Evolutionary conservation across 345 rosid genomes (phyloP).

Genomic region (Barbarea vulgaris): DNA sequence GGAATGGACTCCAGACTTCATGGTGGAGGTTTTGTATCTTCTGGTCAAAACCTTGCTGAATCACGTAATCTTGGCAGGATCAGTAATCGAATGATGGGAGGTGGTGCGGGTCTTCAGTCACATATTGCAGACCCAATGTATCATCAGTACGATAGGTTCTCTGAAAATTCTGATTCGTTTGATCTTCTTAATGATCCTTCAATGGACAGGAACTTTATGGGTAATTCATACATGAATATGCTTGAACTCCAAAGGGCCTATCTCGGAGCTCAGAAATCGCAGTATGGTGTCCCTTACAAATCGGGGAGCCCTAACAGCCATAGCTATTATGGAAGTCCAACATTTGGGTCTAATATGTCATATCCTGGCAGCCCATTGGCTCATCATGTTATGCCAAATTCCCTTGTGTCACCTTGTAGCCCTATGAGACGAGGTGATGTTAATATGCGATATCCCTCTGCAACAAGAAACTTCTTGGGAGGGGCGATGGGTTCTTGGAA

Average conservation of each 20-base stretch:
- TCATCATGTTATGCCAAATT: conserved; percentile 56
- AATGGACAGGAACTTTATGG: conserved; percentile 49
- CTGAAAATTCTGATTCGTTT: conserved; percentile 56
- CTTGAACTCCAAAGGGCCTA: conserved; percentile 69
- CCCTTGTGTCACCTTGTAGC: conserved; percentile 61
- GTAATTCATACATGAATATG: conserved; percentile 46
- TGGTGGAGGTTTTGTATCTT: conserved; percentile 53
- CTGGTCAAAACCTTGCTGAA: conserved; percentile 56
- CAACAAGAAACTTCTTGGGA: conserved; percentile 56
- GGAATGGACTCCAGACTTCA: conserved; percentile 70
- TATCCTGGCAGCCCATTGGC: conserved; percentile 71
- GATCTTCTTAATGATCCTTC: conserved; percentile 56
- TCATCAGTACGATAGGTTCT: conserved; percentile 59
- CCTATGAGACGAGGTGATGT: conserved; percentile 59
- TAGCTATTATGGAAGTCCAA: conserved; percentile 61
- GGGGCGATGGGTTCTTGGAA: conserved; percentile 63
- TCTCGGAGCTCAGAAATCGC: conserved; percentile 70
- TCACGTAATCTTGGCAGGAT: conserved; percentile 49
- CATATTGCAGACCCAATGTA: conserved; percentile 66
- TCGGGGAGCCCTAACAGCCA: conserved; percentile 59
- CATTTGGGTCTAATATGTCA: conserved; percentile 59
- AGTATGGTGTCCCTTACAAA: conserved; percentile 56
- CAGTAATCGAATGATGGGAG: conserved; percentile 52
- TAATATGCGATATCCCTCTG: conserved; percentile 55
- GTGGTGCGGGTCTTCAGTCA: conserved; percentile 52